phyloP scores from a whole-genome alignment of 345 rosid species.

The Hypericum perforatum region DNA sequence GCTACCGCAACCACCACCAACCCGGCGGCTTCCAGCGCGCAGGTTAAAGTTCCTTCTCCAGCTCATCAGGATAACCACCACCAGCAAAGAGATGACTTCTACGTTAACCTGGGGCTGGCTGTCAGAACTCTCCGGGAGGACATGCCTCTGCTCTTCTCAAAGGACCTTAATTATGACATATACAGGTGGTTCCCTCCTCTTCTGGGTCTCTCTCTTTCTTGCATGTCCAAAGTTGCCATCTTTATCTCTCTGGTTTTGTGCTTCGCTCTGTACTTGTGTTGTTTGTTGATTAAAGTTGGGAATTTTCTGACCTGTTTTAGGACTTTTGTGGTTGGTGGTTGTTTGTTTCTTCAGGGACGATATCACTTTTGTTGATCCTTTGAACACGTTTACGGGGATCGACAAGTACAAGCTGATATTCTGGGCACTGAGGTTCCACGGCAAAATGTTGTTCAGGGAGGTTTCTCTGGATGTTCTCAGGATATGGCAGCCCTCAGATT shows the following conservation, averaged over 20 bases:
- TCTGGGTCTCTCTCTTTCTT: constrained; percentile 17
- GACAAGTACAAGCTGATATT: constrained; percentile 73
- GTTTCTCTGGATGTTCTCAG: constrained; percentile 71
- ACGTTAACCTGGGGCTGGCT: constrained; percentile 70
- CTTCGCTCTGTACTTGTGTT: background rate
- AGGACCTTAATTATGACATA: constrained; percentile 73
- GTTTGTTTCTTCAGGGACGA: constrained; percentile 50
- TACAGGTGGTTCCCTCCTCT: constrained; percentile 49
- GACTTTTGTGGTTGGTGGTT: background rate
- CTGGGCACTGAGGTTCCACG: constrained; percentile 88
- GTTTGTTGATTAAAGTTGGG: background rate
- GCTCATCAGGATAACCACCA: constrained; percentile 25
- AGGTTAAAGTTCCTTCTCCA: constrained; percentile 21
- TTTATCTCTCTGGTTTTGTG: no score
- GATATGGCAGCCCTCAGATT: constrained; percentile 97
- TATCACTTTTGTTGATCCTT: constrained; percentile 63
- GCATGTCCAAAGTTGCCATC: no score
- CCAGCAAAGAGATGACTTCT: constrained; percentile 51
- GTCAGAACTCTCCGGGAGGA: constrained; percentile 86
- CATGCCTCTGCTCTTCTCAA: constrained; percentile 59
- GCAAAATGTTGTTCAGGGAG: constrained; percentile 69
- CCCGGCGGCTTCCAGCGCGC: constrained; percentile 11
- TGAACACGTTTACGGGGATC: constrained; percentile 75
- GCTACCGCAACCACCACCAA: constrained; percentile 13
- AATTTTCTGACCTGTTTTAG: constrained; percentile 6